Evolutionary conservation across 2,329 filamentous ascomycete species (phyloP), one percentile per base, ranked within the genome.

Genomic region (Colletotrichum sp.): DNA sequence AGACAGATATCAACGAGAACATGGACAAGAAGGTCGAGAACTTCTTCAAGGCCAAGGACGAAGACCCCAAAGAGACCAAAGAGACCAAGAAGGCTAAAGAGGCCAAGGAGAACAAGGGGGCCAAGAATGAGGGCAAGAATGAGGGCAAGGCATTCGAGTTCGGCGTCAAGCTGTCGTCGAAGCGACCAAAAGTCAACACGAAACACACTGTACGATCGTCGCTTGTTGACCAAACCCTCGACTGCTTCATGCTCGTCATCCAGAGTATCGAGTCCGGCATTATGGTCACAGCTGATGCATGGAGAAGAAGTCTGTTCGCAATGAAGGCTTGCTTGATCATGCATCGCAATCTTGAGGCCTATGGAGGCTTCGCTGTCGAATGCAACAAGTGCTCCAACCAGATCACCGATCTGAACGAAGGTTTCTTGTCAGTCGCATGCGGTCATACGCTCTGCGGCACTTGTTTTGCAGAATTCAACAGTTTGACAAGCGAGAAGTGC

Each of bases 221-320:
- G 10, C n/a, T 21, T 2, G 76, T 80, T 18, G 79, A 81, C 30
- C 78, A 77, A 21, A 77, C 74, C 2, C 72, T 79, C 4, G 78
- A 79, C 10, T 75, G 74, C 55, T 77, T 79, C 55, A 78, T 79
- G 30, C 32, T 79, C 44, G 68, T 78, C 16, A 68, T 77, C 1
- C 80, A 80, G 44, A 79, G 75, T 63, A 69, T 78, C 21, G 36
- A 69, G 13, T 55, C 62, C 5, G 77, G 74, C 6, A 69, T 76
- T n/a, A 65, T 74, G 28, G 28, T 34, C 9, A 52, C 59, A 12
- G 30, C 28, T 6, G 65, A 65, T 6, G 74, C 70, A 8, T 74
- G 34, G 55, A 44, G 71, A 5, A 55, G 71, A 16, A 30, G 16
- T 13, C 2, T 15, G 16, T 76, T 74, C 44, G 8, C 36, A 4